Evolutionary conservation across 192 early-diverging fungal genomes (phyloP).

Genomic region (Podochytrium sp.): DNA sequence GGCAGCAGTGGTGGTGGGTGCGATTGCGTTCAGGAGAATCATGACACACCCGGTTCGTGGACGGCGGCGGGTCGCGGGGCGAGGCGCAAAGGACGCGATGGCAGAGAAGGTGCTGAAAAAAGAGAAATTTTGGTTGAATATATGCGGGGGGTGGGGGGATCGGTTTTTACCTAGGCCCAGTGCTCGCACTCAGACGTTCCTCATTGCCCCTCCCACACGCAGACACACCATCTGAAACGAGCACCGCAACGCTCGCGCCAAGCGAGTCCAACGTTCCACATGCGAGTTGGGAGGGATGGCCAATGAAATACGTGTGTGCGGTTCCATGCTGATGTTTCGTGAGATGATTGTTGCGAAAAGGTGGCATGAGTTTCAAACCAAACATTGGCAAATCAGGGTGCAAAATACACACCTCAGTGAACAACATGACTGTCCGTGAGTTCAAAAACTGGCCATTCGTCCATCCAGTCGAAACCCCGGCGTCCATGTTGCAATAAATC

Average conservation of each 20-base stretch:
- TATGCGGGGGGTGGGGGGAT: no score
- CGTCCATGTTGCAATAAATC: constrained; percentile 22
- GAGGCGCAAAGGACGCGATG: no score
- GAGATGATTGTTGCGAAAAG: no score
- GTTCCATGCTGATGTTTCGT: no score
- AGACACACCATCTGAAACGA: not conserved
- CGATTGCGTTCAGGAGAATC: no score
- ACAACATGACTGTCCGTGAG: constrained; percentile 37
- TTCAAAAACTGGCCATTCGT: constrained; percentile 39
- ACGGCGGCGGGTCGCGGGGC: no score
- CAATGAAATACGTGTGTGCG: constrained; percentile 28
- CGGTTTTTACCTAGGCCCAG: no score
- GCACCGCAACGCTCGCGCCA: not conserved
- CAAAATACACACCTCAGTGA: constrained; percentile 37
- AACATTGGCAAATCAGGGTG: constrained; percentile 3
- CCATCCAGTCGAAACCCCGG: constrained; percentile 20
- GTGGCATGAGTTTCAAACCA: constrained; percentile 4
- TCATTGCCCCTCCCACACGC: no score
- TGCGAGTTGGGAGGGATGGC: constrained; percentile 10
- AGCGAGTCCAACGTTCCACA: constrained; percentile 14
- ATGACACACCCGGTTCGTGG: no score
- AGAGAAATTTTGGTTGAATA: no score
- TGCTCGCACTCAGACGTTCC: no score
- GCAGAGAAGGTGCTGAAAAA: not conserved
- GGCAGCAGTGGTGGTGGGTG: no score